phyloP scores from a whole-genome alignment of 2,329 filamentous ascomycete species.

The Penicillium sp. region DNA sequence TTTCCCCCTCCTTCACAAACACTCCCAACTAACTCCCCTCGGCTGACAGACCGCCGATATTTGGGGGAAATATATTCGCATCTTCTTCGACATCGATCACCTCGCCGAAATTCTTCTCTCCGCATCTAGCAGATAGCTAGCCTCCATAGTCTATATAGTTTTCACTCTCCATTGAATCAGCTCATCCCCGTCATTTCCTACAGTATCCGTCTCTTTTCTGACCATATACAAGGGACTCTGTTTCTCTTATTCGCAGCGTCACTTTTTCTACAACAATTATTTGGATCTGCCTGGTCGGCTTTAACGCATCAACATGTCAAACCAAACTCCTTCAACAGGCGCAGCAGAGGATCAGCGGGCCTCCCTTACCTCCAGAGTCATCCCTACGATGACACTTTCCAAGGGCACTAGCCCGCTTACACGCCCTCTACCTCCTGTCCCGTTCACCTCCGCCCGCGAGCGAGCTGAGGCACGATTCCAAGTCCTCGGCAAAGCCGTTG shows the following conservation, averaged over 20 bases:
- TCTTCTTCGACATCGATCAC: background rate
- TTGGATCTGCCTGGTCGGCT: background rate
- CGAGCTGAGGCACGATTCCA: constrained; percentile 19
- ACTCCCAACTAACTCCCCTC: background rate
- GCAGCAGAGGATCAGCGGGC: background rate
- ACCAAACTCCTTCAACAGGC: background rate
- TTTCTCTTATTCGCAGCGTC: background rate
- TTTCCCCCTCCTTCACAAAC: background rate
- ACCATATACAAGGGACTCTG: background rate
- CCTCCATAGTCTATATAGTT: background rate
- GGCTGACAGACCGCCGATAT: background rate
- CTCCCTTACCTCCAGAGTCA: constrained; percentile 10
- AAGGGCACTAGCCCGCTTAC: constrained; percentile 12
- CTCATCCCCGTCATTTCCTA: background rate
- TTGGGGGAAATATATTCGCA: background rate
- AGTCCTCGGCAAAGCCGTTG: constrained; percentile 30
- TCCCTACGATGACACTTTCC: constrained; percentile 21
- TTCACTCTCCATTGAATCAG: background rate
- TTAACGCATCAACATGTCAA: background rate
- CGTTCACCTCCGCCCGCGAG: constrained; percentile 4
- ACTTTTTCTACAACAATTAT: background rate
- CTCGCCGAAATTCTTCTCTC: background rate
- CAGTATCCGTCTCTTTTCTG: background rate
- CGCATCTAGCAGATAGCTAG: background rate
- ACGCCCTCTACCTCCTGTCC: constrained; percentile 8